These are phyloP conservation scores for Leccinum barrowsii DNA, from an alignment of 768 basidiomycete genomes.

Conservation along the genomic window DNA sequence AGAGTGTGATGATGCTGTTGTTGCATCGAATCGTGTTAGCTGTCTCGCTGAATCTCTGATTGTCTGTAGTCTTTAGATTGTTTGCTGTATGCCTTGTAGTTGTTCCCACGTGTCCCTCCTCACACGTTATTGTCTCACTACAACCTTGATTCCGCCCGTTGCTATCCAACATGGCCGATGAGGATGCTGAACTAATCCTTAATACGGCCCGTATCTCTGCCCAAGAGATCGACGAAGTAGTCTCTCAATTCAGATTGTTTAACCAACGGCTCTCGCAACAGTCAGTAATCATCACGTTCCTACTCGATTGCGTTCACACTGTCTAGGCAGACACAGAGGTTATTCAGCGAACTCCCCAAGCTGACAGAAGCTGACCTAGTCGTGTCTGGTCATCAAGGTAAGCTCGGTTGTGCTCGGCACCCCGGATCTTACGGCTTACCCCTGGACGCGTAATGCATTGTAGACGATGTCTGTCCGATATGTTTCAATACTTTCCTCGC, in stretches of 20 bases:
- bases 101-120: constrained; percentile 27
- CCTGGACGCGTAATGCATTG: not conserved
- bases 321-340: constrained; percentile 33
- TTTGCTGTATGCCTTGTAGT: constrained; percentile 19
- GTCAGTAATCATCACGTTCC: constrained; percentile 11
- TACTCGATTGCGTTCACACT: constrained; percentile 7
- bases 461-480: constrained; percentile 73
- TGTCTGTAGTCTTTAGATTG: constrained; percentile 24
- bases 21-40: constrained; percentile 19
- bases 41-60: constrained; percentile 30
- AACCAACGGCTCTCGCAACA: constrained; percentile 26
- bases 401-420: not conserved
- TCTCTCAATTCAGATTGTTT: constrained; percentile 29
- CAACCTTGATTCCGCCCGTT: not conserved
- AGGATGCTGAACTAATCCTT: constrained; percentile 9
- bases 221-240: constrained; percentile 30
- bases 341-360: constrained; percentile 46
- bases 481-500: constrained; percentile 70
- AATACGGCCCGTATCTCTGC: constrained; percentile 12
- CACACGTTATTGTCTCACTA: not conserved
- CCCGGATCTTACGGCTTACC: not conserved
- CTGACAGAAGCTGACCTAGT: constrained; percentile 49
- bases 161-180: constrained; percentile 19
- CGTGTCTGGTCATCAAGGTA: constrained; percentile 47
- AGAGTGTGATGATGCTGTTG: constrained; percentile 26